phyloP scores from a whole-genome alignment of 2,329 filamentous ascomycete genomes.

The Atkinsonella texensis region DNA sequence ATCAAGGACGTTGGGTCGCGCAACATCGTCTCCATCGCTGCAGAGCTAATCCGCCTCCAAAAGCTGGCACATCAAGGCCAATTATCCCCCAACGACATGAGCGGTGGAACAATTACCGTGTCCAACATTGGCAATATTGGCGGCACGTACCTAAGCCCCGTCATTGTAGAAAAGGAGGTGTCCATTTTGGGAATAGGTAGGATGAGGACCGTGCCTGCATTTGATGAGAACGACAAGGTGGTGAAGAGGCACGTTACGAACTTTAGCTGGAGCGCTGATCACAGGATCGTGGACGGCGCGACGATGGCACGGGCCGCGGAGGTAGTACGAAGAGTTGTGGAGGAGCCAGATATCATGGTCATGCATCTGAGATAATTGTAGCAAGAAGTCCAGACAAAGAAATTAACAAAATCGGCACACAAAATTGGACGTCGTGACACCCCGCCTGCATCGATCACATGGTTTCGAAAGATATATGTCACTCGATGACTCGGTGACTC shows the following conservation, averaged over 20 bases:
- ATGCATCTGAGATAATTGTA: slow-evolving; percentile 55
- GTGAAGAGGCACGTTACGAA: slow-evolving; percentile 71
- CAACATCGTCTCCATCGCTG: slow-evolving; percentile 67
- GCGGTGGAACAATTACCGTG: slow-evolving; percentile 83
- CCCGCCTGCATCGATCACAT: too few relatives aligned
- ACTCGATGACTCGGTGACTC: too few relatives aligned
- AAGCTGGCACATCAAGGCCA: slow-evolving; percentile 61
- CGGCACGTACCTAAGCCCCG: slow-evolving; percentile 80
- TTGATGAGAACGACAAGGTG: slow-evolving; percentile 47
- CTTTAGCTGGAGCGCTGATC: slow-evolving; percentile 94
- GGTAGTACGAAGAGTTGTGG: slow-evolving; percentile 63
- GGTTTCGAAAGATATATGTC: too few relatives aligned
- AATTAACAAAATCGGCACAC: background rate
- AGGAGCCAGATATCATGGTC: slow-evolving; percentile 80
- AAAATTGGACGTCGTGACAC: too few relatives aligned
- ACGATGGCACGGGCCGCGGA: slow-evolving; percentile 88
- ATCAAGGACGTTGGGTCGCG: slow-evolving; percentile 70
- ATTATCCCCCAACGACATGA: slow-evolving; percentile 62
- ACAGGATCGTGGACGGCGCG: slow-evolving; percentile 86
- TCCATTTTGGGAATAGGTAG: slow-evolving; percentile 84
- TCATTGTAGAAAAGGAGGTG: slow-evolving; percentile 83
- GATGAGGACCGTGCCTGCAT: slow-evolving; percentile 69
- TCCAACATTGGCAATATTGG: slow-evolving; percentile 96
- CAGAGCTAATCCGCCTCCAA: slow-evolving; percentile 64
- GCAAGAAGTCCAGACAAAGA: background rate